Percentiles rank a stretch among this genome's conserved stretches.
Evolutionary conservation across 495 filamentous ascomycete genomes (phyloP).

Genomic region (Talaromyces proteolyticus): DNA sequence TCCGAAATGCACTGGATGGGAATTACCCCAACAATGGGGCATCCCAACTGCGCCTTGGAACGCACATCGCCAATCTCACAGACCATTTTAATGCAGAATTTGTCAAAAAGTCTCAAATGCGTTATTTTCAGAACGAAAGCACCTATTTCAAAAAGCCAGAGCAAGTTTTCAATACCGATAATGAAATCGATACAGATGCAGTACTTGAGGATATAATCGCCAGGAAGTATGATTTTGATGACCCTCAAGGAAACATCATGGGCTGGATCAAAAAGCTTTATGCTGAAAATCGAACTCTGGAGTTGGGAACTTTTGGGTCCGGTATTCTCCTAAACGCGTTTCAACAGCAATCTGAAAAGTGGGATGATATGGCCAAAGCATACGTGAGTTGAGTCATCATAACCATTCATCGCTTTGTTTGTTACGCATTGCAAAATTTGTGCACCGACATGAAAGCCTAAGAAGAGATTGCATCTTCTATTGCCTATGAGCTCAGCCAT

Average conservation of each 20-base stretch:
- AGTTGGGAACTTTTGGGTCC: constrained; percentile 32
- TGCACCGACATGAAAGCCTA: constrained; percentile 27
- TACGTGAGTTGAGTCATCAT: constrained; percentile 42
- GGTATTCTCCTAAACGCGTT: constrained; percentile 38
- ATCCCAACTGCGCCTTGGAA: constrained; percentile 45
- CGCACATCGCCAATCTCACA: constrained; percentile 33
- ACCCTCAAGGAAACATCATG: constrained; percentile 13
- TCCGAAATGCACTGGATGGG: constrained; percentile 22
- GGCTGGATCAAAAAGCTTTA: constrained; percentile 25
- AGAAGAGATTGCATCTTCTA: constrained; percentile 24
- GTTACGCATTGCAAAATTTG: no score
- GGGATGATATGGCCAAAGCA: constrained; percentile 35
- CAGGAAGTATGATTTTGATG: neutral
- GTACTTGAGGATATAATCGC: neutral
- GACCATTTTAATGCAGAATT: constrained; percentile 20
- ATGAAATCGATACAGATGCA: no score
- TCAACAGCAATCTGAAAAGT: constrained; percentile 50
- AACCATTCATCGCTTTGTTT: constrained; percentile 42
- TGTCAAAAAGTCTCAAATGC: neutral
- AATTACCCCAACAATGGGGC: no score
- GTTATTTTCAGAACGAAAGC: neutral
- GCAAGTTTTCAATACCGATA: no score
- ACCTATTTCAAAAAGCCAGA: neutral
- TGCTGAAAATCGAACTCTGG: constrained; percentile 25
- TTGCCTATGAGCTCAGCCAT: constrained; percentile 35